Evolutionary conservation across 116 monocot species (phyloP).

Genomic region (Cymodocea nodosa): DNA sequence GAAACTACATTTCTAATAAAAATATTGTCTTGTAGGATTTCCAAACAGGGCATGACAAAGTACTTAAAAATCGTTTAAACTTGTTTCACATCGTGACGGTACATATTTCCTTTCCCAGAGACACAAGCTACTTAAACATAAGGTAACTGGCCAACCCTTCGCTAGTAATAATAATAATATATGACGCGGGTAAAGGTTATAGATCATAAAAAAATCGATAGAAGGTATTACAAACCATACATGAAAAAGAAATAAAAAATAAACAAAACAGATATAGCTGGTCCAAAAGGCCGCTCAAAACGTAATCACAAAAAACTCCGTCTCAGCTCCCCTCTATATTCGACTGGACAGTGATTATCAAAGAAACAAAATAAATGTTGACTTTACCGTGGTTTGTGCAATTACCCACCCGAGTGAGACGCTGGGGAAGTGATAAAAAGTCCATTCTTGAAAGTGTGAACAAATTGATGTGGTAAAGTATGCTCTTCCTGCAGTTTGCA

Average conservation of each 20-base stretch:
- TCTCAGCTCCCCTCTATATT: neutral
- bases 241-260: neutral
- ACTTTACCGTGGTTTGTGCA: neutral
- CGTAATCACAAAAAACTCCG: neutral
- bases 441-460: slow-evolving; percentile 54
- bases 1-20: too few relatives aligned
- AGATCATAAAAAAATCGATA: too few relatives aligned
- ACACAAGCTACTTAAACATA: too few relatives aligned
- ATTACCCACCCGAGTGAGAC: slow-evolving; percentile 58
- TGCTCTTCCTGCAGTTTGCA: slow-evolving; percentile 42
- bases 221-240: too few relatives aligned
- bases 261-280: neutral
- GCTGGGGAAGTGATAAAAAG: slow-evolving; percentile 52
- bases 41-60: too few relatives aligned
- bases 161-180: too few relatives aligned
- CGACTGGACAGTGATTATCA: neutral
- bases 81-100: too few relatives aligned
- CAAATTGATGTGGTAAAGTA: slow-evolving; percentile 57
- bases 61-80: too few relatives aligned
- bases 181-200: too few relatives aligned
- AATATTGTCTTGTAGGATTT: too few relatives aligned
- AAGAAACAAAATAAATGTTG: neutral
- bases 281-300: neutral
- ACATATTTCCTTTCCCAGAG: too few relatives aligned
- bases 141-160: too few relatives aligned